Evolutionary conservation across 345 rosid genomes (phyloP), one percentile per base, ranked within the genome.

Genomic region (Linum trigynum): DNA sequence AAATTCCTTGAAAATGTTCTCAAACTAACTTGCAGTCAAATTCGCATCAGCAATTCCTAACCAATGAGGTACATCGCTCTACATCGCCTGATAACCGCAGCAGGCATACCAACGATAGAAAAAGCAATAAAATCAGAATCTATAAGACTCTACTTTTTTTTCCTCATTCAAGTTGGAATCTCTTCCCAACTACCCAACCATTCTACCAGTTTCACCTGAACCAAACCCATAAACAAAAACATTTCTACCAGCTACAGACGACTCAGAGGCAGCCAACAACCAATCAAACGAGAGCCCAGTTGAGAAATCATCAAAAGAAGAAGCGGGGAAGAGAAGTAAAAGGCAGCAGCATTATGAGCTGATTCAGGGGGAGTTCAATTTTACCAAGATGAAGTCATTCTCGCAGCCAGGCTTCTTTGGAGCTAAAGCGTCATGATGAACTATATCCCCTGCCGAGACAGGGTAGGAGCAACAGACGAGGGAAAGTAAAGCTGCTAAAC

Each of bases 361-460:
- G 32, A 23, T 23, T 23, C 32, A 23, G 16, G 12, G 12, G 51
- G 9, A 41, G 51, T 45, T 45, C 12, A 45, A 45, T 45, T 9
- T 38, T 85, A 91, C 99, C 99, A 94, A 75, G 69, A 94, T 88
- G 75, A 94, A 94, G 79, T 94, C 92, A 77, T 94, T 94, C 67
- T 83, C 95, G 69, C 99, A 94, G n/a, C 99, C 51, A 7, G 51
- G 51, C 51, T 45, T 45, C 51, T 45, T 45, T 9, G 51, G 51
- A 45, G 51, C 51, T 45, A 45, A 45, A 45, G 7, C 12, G 12
- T 45, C 51, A 45, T 45, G 12, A 8, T 45, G 51, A 45, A 45
- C 51, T 45, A 45, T 45, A 45, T 45, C 51, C 51, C 51, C 51
- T 45, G 51, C 51, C 51, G 12, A 7, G 7, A 14, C 51, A 45